Conservation (phyloP, 345 rosid species). For the Eutrema heterophyllum region DNA sequence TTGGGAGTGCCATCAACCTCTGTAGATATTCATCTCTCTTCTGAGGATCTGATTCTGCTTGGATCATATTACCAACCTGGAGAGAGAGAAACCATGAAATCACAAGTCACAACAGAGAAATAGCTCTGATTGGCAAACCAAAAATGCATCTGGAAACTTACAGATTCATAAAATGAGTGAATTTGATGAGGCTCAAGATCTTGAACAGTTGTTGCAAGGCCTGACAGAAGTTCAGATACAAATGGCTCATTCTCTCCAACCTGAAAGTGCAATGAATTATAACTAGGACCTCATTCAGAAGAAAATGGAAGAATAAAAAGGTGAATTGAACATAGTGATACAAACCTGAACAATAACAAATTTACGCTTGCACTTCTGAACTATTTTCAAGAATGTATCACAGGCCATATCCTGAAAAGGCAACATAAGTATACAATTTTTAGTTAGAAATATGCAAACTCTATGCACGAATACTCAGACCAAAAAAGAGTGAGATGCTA, state of each 20-base stretch:
- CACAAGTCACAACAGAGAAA: background rate
- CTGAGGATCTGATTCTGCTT: constrained; percentile 92
- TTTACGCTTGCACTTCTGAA: constrained; percentile 97
- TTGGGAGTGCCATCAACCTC: constrained; percentile 93
- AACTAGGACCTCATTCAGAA: background rate
- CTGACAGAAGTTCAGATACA: constrained; percentile 93
- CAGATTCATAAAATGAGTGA: constrained; percentile 97
- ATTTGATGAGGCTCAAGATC: constrained; percentile 99
- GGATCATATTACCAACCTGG: constrained; percentile 97
- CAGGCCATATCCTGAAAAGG: constrained; percentile 95
- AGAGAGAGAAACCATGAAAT: constrained; percentile 1
- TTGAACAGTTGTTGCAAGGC: constrained; percentile 88
- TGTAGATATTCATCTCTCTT: constrained; percentile 96
- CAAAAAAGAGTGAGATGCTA: background rate
- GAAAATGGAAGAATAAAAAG: background rate
- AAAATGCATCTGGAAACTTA: constrained; percentile 30
- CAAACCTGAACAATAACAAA: constrained; percentile 91
- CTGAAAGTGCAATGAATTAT: constrained; percentile 38
- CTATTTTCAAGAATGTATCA: constrained; percentile 98
- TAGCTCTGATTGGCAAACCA: background rate
- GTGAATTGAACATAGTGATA: background rate
- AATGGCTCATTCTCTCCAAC: constrained; percentile 97
- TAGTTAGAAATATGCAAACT: background rate
- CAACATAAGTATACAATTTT: background rate
- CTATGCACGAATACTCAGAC: background rate